Conservation (phyloP, 345 rosid species). For the sweet orange (Citrus sinensis) region DNA sequence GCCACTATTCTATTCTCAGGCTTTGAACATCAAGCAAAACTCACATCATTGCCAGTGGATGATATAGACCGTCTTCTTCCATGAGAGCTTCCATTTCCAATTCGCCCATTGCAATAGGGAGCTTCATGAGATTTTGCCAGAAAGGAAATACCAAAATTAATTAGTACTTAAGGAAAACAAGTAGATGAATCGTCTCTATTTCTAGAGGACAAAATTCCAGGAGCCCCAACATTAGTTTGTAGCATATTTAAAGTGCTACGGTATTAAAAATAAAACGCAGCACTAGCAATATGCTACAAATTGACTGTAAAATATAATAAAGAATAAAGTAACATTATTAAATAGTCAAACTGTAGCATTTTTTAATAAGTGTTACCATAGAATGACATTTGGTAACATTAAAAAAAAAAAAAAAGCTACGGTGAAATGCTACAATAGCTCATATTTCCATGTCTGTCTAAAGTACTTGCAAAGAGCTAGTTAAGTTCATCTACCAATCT, state of each 20-base stretch:
- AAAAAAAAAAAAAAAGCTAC: too few species aligned
- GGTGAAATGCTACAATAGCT: too few species aligned
- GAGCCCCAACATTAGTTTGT: neutral
- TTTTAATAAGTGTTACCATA: too few species aligned
- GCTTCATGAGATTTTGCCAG: neutral
- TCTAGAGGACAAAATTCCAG: constrained; percentile 14
- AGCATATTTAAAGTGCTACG: too few species aligned
- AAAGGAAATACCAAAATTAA: neutral
- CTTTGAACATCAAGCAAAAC: constrained; percentile 2
- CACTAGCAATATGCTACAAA: too few species aligned
- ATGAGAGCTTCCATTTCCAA: constrained; percentile 5
- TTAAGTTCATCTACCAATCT: constrained; percentile 26
- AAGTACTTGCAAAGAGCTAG: constrained; percentile 29
- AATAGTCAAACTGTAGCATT: too few species aligned
- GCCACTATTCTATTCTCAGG: constrained; percentile 11
- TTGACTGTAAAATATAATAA: too few species aligned
- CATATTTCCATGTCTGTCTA: constrained; percentile 27
- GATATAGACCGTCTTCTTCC: neutral
- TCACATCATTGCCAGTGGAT: neutral
- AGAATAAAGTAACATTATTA: too few species aligned
- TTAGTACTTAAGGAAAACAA: too few species aligned
- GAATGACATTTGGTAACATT: too few species aligned
- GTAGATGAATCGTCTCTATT: constrained; percentile 4
- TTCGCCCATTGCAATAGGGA: constrained; percentile 7
- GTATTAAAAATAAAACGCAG: too few species aligned